phyloP scores from a whole-genome alignment of 257 asterid genomes.

The Thymus quinquecostatus region DNA sequence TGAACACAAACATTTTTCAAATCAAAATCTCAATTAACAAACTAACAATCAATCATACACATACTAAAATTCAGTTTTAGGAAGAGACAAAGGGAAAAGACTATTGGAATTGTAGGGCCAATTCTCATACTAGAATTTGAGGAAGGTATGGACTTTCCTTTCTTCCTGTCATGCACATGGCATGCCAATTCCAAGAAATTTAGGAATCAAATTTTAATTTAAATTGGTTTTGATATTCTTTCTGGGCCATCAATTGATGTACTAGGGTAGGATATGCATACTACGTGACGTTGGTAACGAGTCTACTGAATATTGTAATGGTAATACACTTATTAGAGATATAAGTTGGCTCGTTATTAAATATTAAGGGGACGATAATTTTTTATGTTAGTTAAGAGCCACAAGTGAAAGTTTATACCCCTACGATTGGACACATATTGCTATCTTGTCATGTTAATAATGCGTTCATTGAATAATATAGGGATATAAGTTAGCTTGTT shows the following conservation, averaged over 20 bases:
- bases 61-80: neutral
- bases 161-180: slow-evolving; percentile 6
- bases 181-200: neutral
- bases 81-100: neutral
- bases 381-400: too few relatives aligned
- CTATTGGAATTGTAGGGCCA: neutral
- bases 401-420: neutral
- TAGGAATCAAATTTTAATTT: neutral
- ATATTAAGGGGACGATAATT: too few relatives aligned
- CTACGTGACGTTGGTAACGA: too few relatives aligned
- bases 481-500: too few relatives aligned
- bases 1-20: neutral
- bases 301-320: too few relatives aligned
- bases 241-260: neutral
- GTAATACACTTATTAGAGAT: too few relatives aligned
- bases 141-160: neutral
- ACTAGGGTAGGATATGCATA: too few relatives aligned
- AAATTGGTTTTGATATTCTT: neutral
- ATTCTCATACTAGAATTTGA: neutral
- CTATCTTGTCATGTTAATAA: too few relatives aligned
- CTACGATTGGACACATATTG: too few relatives aligned
- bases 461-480: too few relatives aligned
- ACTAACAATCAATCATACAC: neutral
- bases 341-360: too few relatives aligned
- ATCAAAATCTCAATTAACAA: neutral